These are phyloP conservation scores for Heliocybe sulcata DNA, from an alignment of 1,284 basidiomycete genomes.

Conservation along the genomic window DNA sequence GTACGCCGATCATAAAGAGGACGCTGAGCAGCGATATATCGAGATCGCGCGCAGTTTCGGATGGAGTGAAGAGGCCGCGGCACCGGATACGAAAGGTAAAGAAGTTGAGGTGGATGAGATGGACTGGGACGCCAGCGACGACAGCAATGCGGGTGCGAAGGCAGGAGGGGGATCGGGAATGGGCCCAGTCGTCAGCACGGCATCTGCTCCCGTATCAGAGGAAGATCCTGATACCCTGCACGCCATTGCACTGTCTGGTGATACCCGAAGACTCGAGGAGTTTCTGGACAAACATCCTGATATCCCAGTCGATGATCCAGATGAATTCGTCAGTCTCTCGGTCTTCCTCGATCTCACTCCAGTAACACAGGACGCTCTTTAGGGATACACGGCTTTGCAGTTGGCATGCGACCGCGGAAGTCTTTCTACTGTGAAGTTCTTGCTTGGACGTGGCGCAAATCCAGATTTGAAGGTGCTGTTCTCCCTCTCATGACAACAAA, in stretches of 20 bases:
- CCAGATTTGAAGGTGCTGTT: constrained; percentile 45
- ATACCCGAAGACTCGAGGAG: constrained; percentile 35
- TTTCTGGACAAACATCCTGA: constrained; percentile 36
- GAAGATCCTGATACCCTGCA: constrained; percentile 48
- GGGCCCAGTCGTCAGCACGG: constrained; percentile 58
- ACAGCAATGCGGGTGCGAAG: constrained; percentile 21
- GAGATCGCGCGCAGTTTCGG: constrained; percentile 63
- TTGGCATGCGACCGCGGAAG: constrained; percentile 81
- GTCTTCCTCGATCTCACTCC: background rate
- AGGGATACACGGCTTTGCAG: constrained; percentile 86
- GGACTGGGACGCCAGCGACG: constrained; percentile 28
- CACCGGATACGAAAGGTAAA: constrained; percentile 8
- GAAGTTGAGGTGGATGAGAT: constrained; percentile 24
- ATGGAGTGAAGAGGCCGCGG: constrained; percentile 47
- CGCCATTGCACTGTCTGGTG: constrained; percentile 54
- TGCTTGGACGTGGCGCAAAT: constrained; percentile 68
- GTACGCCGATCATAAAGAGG: constrained; percentile 33
- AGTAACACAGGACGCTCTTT: constrained; percentile 8
- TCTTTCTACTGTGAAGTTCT: constrained; percentile 41
- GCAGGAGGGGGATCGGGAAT: constrained; percentile 35
- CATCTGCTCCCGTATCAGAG: constrained; percentile 27
- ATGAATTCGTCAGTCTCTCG: constrained; percentile 55
- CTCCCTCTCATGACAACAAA: background rate
- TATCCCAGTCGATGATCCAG: constrained; percentile 34
- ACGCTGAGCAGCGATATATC: constrained; percentile 59